A percentile compares a stretch with the other conserved stretches of the same genome.
phyloP scores from a whole-genome alignment of 1,139 yeast genomes.

The Lodderomyces oxycetoniae region DNA sequence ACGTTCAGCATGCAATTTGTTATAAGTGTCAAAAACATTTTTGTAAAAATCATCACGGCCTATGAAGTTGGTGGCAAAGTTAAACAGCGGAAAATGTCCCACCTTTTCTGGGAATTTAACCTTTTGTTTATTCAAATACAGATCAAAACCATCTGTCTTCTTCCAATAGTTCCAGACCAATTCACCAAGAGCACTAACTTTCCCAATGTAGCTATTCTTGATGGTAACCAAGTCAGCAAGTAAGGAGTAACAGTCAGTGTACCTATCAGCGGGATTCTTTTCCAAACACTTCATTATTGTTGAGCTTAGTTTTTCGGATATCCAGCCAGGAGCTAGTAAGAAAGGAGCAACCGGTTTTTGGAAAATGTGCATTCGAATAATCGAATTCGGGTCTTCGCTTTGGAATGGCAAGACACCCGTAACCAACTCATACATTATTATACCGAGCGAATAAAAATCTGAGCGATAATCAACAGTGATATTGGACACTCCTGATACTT shows the following conservation, averaged over 20 bases:
- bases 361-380: constrained; percentile 40
- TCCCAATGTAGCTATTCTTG: constrained; percentile 20
- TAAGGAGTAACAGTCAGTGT: constrained; percentile 33
- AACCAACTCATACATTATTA: constrained; percentile 45
- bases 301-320: constrained; percentile 34
- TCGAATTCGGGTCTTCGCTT: constrained; percentile 36
- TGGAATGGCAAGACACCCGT: constrained; percentile 46
- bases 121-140: constrained; percentile 10
- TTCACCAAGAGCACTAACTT: constrained; percentile 10
- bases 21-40: constrained; percentile 23
- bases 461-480: constrained; percentile 45
- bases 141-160: constrained; percentile 7
- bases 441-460: constrained; percentile 50
- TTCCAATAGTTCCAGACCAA: constrained; percentile 11
- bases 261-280: constrained; percentile 41
- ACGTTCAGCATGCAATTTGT: constrained; percentile 15
- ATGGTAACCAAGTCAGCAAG: constrained; percentile 33
- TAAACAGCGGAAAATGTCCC: constrained; percentile 19
- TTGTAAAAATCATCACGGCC: constrained; percentile 35
- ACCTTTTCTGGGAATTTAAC: constrained; percentile 9
- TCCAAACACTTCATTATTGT: constrained; percentile 43
- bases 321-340: constrained; percentile 29
- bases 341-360: constrained; percentile 41
- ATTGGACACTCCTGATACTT: constrained; percentile 40
- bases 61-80: constrained; percentile 27